Conservation (phyloP, 1,284 basidiomycete species). For the Leucoagaricus sp. region DNA sequence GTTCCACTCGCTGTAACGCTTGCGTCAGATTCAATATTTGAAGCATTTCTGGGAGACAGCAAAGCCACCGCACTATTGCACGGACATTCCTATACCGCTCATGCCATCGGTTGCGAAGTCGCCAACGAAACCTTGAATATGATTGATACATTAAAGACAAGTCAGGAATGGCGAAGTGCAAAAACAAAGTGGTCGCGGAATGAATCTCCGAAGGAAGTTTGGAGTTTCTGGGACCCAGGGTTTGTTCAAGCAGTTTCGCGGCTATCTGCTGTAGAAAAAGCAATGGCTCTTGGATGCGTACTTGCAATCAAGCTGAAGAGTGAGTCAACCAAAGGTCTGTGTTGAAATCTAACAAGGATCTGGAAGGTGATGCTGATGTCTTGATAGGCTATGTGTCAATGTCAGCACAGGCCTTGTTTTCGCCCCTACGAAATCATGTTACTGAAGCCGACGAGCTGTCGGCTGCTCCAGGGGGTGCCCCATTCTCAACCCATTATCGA, state of each 20-base stretch:
- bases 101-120: conserved; percentile 90
- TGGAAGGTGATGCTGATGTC: conserved; percentile 14
- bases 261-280: conserved; percentile 62
- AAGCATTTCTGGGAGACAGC: conserved; percentile 72
- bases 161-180: conserved; percentile 59
- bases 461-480: conserved; percentile 52
- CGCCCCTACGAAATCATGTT: conserved; percentile 39
- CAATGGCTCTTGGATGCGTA: conserved; percentile 89
- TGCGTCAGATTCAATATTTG: conserved; percentile 78
- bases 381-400: conserved; percentile 75
- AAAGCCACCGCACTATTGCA: conserved; percentile 91
- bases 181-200: conserved; percentile 34
- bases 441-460: conserved; percentile 31
- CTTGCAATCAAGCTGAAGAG: conserved; percentile 81
- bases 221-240: conserved; percentile 87
- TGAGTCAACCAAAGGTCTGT: conserved; percentile 49
- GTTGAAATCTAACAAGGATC: conserved; percentile 22
- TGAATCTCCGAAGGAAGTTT: conserved; percentile 42
- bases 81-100: conserved; percentile 95
- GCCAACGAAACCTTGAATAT: conserved; percentile 80
- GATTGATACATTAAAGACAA: conserved; percentile 51
- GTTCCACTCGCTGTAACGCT: conserved; percentile 88
- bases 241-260: conserved; percentile 72
- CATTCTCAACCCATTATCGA: conserved; percentile 82
- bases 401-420: conserved; percentile 64